Evolutionary conservation across 805 yeast species (phyloP).

Genomic region (Suhomyces vadensis): DNA sequence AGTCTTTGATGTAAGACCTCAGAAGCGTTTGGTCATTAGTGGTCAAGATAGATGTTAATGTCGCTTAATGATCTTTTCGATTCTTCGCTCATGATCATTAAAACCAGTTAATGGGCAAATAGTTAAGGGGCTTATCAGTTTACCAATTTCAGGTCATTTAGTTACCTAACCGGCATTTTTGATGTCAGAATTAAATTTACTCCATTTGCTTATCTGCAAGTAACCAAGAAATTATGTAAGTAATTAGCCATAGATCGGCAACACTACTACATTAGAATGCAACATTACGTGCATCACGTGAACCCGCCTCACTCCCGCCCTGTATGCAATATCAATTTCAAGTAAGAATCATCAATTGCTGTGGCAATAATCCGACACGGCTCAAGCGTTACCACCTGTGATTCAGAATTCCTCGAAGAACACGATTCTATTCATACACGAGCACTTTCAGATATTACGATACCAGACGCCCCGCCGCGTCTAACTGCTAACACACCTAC

Average conservation of each 20-base stretch:
- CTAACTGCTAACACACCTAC: too few relatives aligned
- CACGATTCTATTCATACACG: background rate
- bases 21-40: too few relatives aligned
- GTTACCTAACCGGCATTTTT: background rate
- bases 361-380: background rate
- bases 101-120: background rate
- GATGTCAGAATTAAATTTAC: background rate
- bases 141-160: background rate
- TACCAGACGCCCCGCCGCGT: constrained; percentile 1
- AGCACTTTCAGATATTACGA: too few relatives aligned
- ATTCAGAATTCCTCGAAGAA: background rate
- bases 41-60: too few relatives aligned
- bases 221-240: background rate
- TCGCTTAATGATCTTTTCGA: background rate
- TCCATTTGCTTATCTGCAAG: background rate
- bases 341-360: background rate
- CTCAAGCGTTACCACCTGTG: background rate
- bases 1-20: too few relatives aligned
- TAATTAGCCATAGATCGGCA: background rate
- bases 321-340: background rate
- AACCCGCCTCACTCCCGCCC: background rate
- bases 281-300: background rate
- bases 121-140: background rate
- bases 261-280: background rate
- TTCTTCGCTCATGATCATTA: constrained; percentile 1